Evolutionary conservation across 331 rosid species (phyloP), one percentile per base, ranked within the genome.

Genomic region (Pyracantha coccinea): DNA sequence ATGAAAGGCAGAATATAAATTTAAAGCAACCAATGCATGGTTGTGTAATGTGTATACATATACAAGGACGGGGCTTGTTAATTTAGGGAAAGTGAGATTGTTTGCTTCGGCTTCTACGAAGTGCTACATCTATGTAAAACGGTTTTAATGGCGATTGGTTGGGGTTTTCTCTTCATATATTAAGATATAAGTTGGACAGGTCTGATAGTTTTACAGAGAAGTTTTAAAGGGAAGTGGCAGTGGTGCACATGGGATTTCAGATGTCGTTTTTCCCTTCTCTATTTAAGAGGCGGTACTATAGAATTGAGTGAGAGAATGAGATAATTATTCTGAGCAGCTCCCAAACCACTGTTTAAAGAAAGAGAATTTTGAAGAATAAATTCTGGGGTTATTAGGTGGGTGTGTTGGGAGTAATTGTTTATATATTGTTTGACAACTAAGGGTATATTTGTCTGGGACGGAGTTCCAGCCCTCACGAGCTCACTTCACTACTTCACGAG

Each of bases 171-270:
- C 20, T 80, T 82, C 79, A 76, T 59, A 41, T 20, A 38, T 73
- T 65, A 81, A 85, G 80, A 47, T 23, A 50, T 86, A 93, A 84
- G 87, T 81, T 90, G 98, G 90, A 85, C 78, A 75, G 88, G 88
- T 78, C 87, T 84, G 81, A 81, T 71, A 13, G 24, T 61, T 24
- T 27, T 61, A 5, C 16, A 8, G 69, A 44, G 83, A 82, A 75
- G 81, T 77, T 80, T 85, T 71, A 20, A 62, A 78, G 81, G 76
- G 83, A 65, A 81, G 71, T 74, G 71, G 35, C 86, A 82, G 90
- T 78, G 53, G 64, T 29, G 95, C 98, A 93, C 98, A 93, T 93
- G 98, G 95, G 92, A 53, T 57, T 75, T 38, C 76, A 78, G 75
- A 55, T 87, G 88, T 87, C 92, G 69, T 79, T 85, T 86, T 79